Evolutionary conservation across 495 filamentous ascomycete genomes (phyloP).

Genomic region (Podospora pseudocomata): DNA sequence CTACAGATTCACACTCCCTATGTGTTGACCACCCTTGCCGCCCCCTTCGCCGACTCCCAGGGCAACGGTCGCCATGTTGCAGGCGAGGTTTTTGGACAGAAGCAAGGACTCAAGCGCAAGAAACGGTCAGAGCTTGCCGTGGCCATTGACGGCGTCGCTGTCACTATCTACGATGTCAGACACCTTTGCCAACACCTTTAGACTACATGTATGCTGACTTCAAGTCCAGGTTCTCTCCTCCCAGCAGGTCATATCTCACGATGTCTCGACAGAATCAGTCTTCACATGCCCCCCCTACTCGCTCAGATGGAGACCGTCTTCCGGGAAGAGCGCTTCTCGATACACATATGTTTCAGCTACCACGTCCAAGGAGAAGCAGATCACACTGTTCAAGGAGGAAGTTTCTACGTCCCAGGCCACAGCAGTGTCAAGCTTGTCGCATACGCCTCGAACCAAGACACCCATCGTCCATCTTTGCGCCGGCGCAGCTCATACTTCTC

Average conservation of each 20-base stretch:
- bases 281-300: conserved; percentile 78
- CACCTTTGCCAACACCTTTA: neutral
- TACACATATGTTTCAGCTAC: conserved; percentile 62
- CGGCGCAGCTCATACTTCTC: conserved; percentile 21
- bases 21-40: conserved; percentile 63
- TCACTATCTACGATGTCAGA: conserved; percentile 89
- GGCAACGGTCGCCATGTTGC: conserved; percentile 55
- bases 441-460: conserved; percentile 19
- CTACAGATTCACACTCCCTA: conserved; percentile 55
- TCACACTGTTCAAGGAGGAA: conserved; percentile 57
- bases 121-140: conserved; percentile 82
- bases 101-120: conserved; percentile 70
- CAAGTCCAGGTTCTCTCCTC: conserved; percentile 66
- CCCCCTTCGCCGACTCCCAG: conserved; percentile 55
- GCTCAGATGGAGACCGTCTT: conserved; percentile 56
- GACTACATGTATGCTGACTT: conserved; percentile 21
- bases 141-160: conserved; percentile 83
- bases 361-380: conserved; percentile 34
- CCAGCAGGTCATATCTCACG: conserved; percentile 79
- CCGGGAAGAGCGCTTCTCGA: conserved; percentile 54
- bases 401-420: conserved; percentile 60
- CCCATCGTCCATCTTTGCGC: conserved; percentile 32
- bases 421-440: conserved; percentile 27
- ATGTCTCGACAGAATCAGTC: conserved; percentile 72
- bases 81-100: conserved; percentile 65